Conservation (phyloP, 192 early-diverging fungal species). For the Globomyces pollinis-pini region DNA sequence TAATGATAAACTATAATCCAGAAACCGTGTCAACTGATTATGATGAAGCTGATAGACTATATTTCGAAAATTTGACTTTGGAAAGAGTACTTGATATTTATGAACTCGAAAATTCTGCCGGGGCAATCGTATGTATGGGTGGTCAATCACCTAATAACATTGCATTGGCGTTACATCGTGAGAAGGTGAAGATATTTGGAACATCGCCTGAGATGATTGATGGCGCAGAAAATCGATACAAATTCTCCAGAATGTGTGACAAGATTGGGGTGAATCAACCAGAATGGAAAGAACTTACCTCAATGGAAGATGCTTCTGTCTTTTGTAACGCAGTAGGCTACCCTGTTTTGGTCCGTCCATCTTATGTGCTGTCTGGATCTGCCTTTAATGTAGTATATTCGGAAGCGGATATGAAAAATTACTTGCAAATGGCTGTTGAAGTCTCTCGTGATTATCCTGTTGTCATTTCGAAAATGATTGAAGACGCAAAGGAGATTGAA, state of each 20-base stretch:
- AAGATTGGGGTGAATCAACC: constrained; percentile 97
- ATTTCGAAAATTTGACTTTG: constrained; percentile 92
- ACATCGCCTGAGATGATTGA: constrained; percentile 97
- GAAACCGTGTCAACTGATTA: constrained; percentile 99
- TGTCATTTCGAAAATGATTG: constrained; percentile 97
- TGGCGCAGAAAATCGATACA: constrained; percentile 94
- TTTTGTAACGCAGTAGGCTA: constrained; percentile 88
- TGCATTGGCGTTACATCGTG: constrained; percentile 79
- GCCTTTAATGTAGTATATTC: constrained; percentile 97
- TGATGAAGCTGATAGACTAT: constrained; percentile 94
- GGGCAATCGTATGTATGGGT: constrained; percentile 91
- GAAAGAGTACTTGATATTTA: constrained; percentile 97
- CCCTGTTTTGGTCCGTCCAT: constrained; percentile 95
- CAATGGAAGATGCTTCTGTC: constrained; percentile 69
- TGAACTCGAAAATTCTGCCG: constrained; percentile 75
- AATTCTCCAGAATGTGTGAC: constrained; percentile 95
- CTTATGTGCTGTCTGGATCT: constrained; percentile 97
- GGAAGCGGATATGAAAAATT: constrained; percentile 70
- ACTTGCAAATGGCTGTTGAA: constrained; percentile 80
- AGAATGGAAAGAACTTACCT: constrained; percentile 91
- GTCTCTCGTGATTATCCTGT: constrained; percentile 93
- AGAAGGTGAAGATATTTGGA: constrained; percentile 89
- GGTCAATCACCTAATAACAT: constrained; percentile 99
- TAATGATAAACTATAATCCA: constrained; percentile 99
- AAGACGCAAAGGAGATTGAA: constrained; percentile 97